Conservation (phyloP, 495 filamentous ascomycete species). For the Acidomyces sp. region DNA sequence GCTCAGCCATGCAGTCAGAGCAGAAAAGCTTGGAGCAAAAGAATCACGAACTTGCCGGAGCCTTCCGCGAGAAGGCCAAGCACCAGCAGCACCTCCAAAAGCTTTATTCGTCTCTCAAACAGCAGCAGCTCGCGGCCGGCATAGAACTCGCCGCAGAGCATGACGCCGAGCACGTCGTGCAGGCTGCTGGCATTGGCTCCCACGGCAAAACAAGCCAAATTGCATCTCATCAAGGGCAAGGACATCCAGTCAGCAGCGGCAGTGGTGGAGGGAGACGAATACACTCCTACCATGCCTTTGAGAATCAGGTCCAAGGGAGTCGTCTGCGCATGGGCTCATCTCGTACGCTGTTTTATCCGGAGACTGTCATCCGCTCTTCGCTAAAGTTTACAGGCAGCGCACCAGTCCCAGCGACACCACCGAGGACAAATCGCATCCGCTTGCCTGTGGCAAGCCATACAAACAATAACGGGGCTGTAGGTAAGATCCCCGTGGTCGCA, state of each 20-base stretch:
- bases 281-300: conserved; percentile 7
- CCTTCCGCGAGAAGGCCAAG: conserved; percentile 59
- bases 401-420: conserved; percentile 15
- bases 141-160: conserved; percentile 59
- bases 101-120: conserved; percentile 72
- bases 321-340: conserved; percentile 7
- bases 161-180: conserved; percentile 41
- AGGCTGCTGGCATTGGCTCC: not conserved
- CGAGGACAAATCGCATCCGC: conserved; percentile 13
- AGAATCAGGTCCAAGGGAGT: conserved; percentile 1
- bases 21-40: conserved; percentile 58
- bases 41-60: conserved; percentile 59
- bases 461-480: conserved; percentile 2
- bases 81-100: conserved; percentile 69
- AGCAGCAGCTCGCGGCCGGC: conserved; percentile 52
- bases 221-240: conserved; percentile 16
- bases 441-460: conserved; percentile 8
- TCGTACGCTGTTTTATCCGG: conserved; percentile 4
- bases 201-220: conserved; percentile 19
- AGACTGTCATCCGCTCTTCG: not conserved
- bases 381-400: conserved; percentile 9
- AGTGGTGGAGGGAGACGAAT: conserved; percentile 26
- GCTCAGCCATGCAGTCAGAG: conserved; percentile 48
- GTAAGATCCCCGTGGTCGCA: not conserved
- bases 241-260: conserved; percentile 37